Percentiles rank a stretch among this genome's conserved stretches.
These are phyloP conservation scores for Xenoacremonium recifei DNA, from an alignment of 2,329 filamentous ascomycete genomes.

Conservation along the genomic window DNA sequence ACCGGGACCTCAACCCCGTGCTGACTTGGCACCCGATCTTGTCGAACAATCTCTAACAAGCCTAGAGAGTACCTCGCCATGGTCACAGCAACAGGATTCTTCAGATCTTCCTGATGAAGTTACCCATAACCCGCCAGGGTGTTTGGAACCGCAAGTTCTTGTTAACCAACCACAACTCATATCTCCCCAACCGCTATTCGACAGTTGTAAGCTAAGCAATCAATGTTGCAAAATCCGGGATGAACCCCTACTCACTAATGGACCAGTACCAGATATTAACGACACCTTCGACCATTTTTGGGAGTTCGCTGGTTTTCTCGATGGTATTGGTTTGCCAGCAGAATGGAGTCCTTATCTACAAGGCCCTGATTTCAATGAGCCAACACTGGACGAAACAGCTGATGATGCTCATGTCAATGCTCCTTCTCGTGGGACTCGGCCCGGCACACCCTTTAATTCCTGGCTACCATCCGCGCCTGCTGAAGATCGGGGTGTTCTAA, in stretches of 20 bases:
- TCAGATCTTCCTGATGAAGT: too few species aligned
- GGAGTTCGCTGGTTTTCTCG: slow-evolving; percentile 38
- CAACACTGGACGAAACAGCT: slow-evolving; percentile 15
- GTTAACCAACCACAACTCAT: too few species aligned
- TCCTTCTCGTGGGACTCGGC: slow-evolving; percentile 8
- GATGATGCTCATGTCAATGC: slow-evolving; percentile 7
- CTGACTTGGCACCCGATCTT: too few species aligned
- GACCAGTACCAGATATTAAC: slow-evolving; percentile 5
- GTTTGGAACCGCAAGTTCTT: too few species aligned
- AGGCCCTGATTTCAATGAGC: slow-evolving; percentile 14
- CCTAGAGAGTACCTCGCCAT: too few species aligned
- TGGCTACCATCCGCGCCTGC: slow-evolving; percentile 37
- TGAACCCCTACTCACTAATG: too few species aligned
- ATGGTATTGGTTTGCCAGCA: slow-evolving; percentile 35
- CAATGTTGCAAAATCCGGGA: too few species aligned
- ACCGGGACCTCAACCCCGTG: slow-evolving; percentile 12
- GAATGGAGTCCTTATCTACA: slow-evolving; percentile 39
- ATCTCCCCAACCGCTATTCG: too few species aligned
- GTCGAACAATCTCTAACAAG: too few species aligned
- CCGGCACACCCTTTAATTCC: slow-evolving; percentile 35
- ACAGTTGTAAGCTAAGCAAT: too few species aligned
- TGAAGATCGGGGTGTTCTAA: slow-evolving; percentile 24
- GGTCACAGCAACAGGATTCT: too few species aligned
- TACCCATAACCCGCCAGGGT: too few species aligned
- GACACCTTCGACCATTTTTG: slow-evolving; percentile 34